phyloP scores from a whole-genome alignment of 352 stramenopile species.

The Aphanomyces cochlioides region DNA sequence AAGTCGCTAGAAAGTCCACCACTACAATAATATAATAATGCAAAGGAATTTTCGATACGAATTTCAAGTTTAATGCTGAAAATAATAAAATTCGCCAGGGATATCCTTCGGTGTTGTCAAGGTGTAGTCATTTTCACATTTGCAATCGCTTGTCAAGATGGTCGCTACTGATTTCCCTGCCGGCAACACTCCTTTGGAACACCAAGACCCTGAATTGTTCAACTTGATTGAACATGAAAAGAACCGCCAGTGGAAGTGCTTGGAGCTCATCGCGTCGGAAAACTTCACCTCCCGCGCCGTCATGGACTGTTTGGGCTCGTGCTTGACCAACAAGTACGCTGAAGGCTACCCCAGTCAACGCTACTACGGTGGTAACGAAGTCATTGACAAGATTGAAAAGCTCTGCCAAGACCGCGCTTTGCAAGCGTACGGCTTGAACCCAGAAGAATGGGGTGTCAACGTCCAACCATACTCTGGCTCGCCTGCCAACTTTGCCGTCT shows the following conservation, averaged over 20 bases:
- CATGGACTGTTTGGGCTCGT: conserved; percentile 98
- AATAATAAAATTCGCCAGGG: too few species aligned
- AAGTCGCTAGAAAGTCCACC: too few species aligned
- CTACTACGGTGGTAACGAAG: conserved; percentile 99
- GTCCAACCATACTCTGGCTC: conserved; percentile 97
- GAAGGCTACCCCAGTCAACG: conserved; percentile 93
- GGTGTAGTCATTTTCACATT: neutral
- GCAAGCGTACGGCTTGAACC: conserved; percentile 90
- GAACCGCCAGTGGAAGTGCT: conserved; percentile 94
- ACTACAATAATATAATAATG: too few species aligned
- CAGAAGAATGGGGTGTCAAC: conserved; percentile 97
- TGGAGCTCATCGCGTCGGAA: conserved; percentile 99
- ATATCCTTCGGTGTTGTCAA: too few species aligned
- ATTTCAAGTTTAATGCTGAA: too few species aligned
- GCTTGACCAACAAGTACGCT: conserved; percentile 99
- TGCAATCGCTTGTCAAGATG: neutral
- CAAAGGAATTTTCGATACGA: too few species aligned
- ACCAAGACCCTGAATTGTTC: conserved; percentile 97
- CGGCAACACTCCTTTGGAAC: conserved; percentile 77
- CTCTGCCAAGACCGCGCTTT: conserved; percentile 94
- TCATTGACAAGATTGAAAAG: conserved; percentile 96
- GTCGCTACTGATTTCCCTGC: conserved; percentile 5
- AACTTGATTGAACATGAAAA: conserved; percentile 99
- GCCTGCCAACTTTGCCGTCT: conserved; percentile 99
- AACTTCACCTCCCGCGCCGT: conserved; percentile 99